Evolutionary conservation across 208 protist species (phyloP).

Genomic region (Crithidia sp.): DNA sequence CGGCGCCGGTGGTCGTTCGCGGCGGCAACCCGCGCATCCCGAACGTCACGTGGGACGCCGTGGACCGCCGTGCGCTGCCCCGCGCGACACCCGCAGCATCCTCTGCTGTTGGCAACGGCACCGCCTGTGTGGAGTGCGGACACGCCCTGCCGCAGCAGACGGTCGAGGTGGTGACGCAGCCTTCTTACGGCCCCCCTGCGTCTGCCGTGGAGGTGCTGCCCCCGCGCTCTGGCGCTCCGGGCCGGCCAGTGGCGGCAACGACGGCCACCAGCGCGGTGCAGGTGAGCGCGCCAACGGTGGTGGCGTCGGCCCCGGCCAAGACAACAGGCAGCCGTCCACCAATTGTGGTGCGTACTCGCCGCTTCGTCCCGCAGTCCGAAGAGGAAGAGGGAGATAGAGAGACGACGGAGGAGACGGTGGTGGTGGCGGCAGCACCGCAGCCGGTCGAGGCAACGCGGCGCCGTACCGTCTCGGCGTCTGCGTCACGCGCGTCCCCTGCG

Average conservation of each 20-base stretch:
- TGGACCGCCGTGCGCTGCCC: constrained; percentile 9
- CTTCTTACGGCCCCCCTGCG: background rate
- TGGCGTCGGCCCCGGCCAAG: constrained; percentile 31
- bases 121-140: constrained; percentile 12
- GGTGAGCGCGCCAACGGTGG: constrained; percentile 4
- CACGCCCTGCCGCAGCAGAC: background rate
- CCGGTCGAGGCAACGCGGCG: constrained; percentile 23
- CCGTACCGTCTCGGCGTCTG: background rate
- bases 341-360: constrained; percentile 34
- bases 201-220: constrained; percentile 1
- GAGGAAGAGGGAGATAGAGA: constrained; percentile 7
- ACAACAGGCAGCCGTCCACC: constrained; percentile 24
- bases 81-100: background rate
- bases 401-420: background rate
- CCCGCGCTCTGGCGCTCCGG: background rate
- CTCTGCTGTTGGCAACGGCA: too few species aligned
- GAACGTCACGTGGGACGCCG: constrained; percentile 20
- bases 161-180: background rate
- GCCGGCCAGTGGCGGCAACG: constrained; percentile 8
- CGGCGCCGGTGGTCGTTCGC: background rate
- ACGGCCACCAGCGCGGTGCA: background rate
- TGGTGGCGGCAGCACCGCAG: background rate
- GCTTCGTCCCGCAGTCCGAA: constrained; percentile 26
- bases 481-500: background rate
- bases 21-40: constrained; percentile 21